These are phyloP conservation scores for Fusarium sp. DNA, from an alignment of 2,329 filamentous ascomycete genomes.

Conservation along the genomic window DNA sequence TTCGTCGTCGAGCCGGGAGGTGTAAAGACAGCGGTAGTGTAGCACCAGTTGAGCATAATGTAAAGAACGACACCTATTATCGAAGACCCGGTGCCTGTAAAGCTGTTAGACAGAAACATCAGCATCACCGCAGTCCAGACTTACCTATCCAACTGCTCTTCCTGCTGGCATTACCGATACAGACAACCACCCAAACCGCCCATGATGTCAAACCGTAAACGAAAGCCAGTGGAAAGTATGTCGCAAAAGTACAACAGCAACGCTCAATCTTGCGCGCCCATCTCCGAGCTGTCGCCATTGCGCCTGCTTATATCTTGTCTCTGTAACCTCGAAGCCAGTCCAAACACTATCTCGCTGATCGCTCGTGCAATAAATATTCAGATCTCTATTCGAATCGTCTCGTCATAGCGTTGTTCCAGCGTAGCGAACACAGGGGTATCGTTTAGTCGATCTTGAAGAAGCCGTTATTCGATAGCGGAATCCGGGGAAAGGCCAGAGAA, in stretches of 20 bases:
- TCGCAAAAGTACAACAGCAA: slow-evolving; percentile 80
- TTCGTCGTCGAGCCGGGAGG: slow-evolving; percentile 79
- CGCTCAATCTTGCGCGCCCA: slow-evolving; percentile 80
- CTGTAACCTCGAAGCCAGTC: neutral
- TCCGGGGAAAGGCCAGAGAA: neutral
- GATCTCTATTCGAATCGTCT: slow-evolving; percentile 1
- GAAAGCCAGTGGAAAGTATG: slow-evolving; percentile 88
- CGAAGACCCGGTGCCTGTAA: slow-evolving; percentile 64
- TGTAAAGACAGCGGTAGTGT: slow-evolving; percentile 93
- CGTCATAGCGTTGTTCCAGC: slow-evolving; percentile 24
- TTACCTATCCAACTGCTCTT: slow-evolving; percentile 67
- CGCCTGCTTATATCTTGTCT: neutral
- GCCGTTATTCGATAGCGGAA: slow-evolving; percentile 10
- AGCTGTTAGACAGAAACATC: neutral
- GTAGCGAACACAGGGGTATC: slow-evolving; percentile 20
- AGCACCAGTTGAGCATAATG: slow-evolving; percentile 83
- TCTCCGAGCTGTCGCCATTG: slow-evolving; percentile 61
- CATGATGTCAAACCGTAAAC: slow-evolving; percentile 92
- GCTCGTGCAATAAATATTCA: neutral
- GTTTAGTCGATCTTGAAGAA: slow-evolving; percentile 14
- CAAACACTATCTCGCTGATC: neutral
- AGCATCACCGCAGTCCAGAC: slow-evolving; percentile 27
- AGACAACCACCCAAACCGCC: slow-evolving; percentile 88
- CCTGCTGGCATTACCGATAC: slow-evolving; percentile 69
- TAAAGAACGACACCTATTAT: slow-evolving; percentile 77